Base-by-base conservation (phyloP, 2,329 filamentous ascomycete species). In the Aspergillus pseudotamarii region DNA sequence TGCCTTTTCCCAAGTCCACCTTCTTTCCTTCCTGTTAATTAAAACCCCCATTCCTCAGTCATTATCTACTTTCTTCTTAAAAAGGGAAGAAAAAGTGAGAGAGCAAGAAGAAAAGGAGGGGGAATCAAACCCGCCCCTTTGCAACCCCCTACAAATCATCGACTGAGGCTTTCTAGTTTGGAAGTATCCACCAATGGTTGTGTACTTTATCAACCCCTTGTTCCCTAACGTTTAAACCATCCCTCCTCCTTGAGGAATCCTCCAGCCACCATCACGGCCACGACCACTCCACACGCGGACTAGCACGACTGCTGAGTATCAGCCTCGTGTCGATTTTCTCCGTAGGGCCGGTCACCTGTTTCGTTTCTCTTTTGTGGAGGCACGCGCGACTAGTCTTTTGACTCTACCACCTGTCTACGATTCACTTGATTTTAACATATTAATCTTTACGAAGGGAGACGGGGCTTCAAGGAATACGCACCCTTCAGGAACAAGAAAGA, bases 171-270 rank as follows among this genome's bases (percentile, higher is more conserved):
- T 30, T 30, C 26, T 19, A 51, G 28, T 51, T 51, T 19, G 48
- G 57, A 59, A n/a, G 51, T 48, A 21, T 30, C 30, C 34, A 12
- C 34, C 21, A n/a, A 51, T 59, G 16, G 23, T 32, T 23, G 43
- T 45, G 28, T 48, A 26, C n/a, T 32, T 26, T 9, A 26, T 26
- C n/a, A 19, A 36, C 48, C 45, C 46, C 41, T 30, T 38, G 28
- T 48, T 50, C 38, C 51, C 48, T 62, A 58, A 66, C 64, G 66
- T 70, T 70, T 30, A 51, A 55, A 55, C 67, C 57, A 66, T 63
- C 60, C 58, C 65, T 67, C 68, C 66, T 67, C 62, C 63, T 46
- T 26, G 23, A 68, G 65, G 70, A 68, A 68, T 70, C 64, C 59
- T 61, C 71, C 70, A 73, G 70, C 71, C 70, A 51, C 59, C 34